Evolutionary conservation across 2,329 filamentous ascomycete genomes (phyloP), one percentile per base, ranked within the genome.

Genomic region (Knoxdaviesia capensis): DNA sequence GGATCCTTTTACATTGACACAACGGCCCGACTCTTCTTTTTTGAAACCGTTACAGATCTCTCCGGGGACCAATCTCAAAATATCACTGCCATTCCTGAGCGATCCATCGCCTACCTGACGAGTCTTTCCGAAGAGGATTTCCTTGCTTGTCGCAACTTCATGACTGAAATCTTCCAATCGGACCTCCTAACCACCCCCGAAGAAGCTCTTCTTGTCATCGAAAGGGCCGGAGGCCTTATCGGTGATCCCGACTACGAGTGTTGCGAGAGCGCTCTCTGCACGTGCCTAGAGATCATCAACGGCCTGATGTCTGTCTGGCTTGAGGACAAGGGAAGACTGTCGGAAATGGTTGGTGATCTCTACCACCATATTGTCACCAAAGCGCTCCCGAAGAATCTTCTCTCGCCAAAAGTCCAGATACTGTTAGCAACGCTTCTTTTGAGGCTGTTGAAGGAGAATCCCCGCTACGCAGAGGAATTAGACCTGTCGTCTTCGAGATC

Each of bases 281-380:
- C 77, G 11, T 79, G 76, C 47, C 65, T 93, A 29, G 71, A 79
- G 39, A 60, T 82, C 43, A 69, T 94, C 54, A 62, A 70, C 41
- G 72, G 69, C 34, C 66, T 84, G 41, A 69, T 74, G 35, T 56
- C 61, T 8, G 60, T 73, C 35, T 90, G 83, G 83, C 59, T 66
- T 2, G 64, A 71, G 28, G 64, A 69, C 36, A 62, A 65, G 28
- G 67, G 69, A 33, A 63, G 74, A 1, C 62, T 94, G 3, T 68
- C 68, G n/a, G 69, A 72, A 3, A 66, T 71, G 36, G 82, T 79
- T 4, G 70, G 75, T 20, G 79, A 92, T 46, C 61, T 94, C 20
- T 96, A 96, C 56, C 61, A 71, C 38, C 84, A 85, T 62, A 79
- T 90, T 48, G 69, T 86, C 39, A 71, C 73, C 42, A 67, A 67